Evolutionary conservation across 2,329 filamentous ascomycete species (phyloP).

Genomic region (Diplodia mutila): DNA sequence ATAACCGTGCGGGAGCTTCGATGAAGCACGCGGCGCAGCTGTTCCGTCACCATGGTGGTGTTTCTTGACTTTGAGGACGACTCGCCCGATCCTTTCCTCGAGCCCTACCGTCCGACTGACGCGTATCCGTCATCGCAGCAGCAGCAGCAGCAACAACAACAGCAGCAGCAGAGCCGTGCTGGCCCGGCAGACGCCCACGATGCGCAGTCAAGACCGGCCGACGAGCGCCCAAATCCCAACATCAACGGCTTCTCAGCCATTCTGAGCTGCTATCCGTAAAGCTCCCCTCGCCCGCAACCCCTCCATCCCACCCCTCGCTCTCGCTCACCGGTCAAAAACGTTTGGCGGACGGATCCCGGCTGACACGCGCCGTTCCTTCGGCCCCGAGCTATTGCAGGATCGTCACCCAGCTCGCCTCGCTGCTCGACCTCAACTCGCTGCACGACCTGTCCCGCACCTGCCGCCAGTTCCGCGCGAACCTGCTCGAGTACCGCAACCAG

Average conservation of each 20-base stretch:
- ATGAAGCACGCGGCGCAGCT: constrained; percentile 21
- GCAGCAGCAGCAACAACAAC: constrained; percentile 39
- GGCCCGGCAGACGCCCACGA: constrained; percentile 27
- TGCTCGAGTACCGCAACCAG: constrained; percentile 76
- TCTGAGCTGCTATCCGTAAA: constrained; percentile 71
- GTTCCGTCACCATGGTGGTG: constrained; percentile 46
- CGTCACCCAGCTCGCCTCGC: constrained; percentile 72
- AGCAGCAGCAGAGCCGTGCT: constrained; percentile 33
- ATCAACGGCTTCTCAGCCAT: constrained; percentile 64
- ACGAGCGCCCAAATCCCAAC: constrained; percentile 54
- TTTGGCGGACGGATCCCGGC: too few relatives aligned
- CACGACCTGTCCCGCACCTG: constrained; percentile 82
- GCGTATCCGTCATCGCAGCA: constrained; percentile 33
- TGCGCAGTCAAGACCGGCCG: constrained; percentile 26
- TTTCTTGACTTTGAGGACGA: constrained; percentile 50
- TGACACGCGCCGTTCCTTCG: too few relatives aligned
- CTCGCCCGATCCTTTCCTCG: constrained; percentile 33
- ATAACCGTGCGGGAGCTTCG: constrained; percentile 12
- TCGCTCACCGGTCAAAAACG: constrained; percentile 19
- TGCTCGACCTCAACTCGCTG: constrained; percentile 84
- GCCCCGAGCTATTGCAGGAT: constrained; percentile 62
- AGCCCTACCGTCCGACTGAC: constrained; percentile 26
- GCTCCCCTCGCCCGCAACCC: constrained; percentile 34
- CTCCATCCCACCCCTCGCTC: neutral
- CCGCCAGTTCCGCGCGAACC: constrained; percentile 73